Evolutionary conservation across 257 asterid genomes (phyloP).

Genomic region (Solanum paucissectum): DNA sequence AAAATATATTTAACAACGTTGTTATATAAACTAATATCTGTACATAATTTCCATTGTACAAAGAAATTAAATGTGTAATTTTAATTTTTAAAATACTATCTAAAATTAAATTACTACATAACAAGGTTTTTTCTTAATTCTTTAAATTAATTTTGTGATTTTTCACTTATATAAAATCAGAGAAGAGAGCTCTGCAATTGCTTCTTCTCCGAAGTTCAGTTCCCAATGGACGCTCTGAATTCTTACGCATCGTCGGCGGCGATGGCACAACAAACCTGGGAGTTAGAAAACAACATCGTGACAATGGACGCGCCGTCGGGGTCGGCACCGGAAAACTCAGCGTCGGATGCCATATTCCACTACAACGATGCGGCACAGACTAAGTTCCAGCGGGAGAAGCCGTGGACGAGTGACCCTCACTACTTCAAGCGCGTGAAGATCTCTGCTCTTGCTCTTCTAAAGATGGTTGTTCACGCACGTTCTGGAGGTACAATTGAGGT

Average conservation of each 20-base stretch:
- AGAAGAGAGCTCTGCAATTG: not conserved
- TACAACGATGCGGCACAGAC: slow-evolving; percentile 76
- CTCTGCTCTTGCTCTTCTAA: slow-evolving; percentile 91
- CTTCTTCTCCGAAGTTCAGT: not conserved
- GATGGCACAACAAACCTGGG: slow-evolving; percentile 78
- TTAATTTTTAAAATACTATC: not conserved
- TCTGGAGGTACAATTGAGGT: slow-evolving; percentile 97
- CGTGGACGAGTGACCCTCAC: slow-evolving; percentile 91
- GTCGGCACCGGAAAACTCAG: slow-evolving; percentile 17
- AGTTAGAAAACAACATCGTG: slow-evolving; percentile 55
- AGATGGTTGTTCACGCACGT: slow-evolving; percentile 99
- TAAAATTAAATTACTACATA: not conserved
- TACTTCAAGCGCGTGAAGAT: slow-evolving; percentile 93
- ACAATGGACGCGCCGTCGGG: slow-evolving; percentile 21
- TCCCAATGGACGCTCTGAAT: slow-evolving; percentile 29
- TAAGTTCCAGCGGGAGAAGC: slow-evolving; percentile 75
- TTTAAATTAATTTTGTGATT: not conserved
- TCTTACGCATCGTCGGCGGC: slow-evolving; percentile 29
- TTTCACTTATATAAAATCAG: not conserved
- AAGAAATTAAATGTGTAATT: not conserved
- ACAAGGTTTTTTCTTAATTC: not conserved
- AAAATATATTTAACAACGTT: not conserved
- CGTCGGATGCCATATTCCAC: slow-evolving; percentile 78
- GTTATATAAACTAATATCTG: not conserved
- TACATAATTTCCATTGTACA: not conserved